Evolutionary conservation across 1,284 basidiomycete genomes (phyloP).

Genomic region (Rhodofomes roseus): DNA sequence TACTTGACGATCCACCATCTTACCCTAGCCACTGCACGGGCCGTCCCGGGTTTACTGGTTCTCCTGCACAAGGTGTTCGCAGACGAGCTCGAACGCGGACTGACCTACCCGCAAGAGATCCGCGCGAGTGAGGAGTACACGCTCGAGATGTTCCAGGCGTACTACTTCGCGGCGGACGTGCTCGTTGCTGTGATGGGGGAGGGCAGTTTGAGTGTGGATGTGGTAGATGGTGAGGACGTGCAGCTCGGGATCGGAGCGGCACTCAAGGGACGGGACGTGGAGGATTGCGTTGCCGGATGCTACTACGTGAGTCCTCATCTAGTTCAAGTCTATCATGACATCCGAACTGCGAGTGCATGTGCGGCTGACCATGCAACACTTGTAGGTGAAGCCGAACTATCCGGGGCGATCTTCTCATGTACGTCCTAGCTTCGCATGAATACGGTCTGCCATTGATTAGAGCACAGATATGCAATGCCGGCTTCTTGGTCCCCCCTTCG

Average conservation of each 20-base stretch:
- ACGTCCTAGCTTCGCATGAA: slow-evolving; percentile 29
- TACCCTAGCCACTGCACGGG: slow-evolving; percentile 42
- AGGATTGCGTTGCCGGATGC: slow-evolving; percentile 71
- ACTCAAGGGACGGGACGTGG: slow-evolving; percentile 52
- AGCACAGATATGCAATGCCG: slow-evolving; percentile 81
- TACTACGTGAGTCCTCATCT: slow-evolving; percentile 63
- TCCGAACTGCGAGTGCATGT: neutral
- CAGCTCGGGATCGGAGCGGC: slow-evolving; percentile 41
- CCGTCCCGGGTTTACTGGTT: slow-evolving; percentile 48
- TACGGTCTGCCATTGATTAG: neutral
- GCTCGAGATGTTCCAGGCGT: slow-evolving; percentile 57
- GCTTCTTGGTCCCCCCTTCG: slow-evolving; percentile 77
- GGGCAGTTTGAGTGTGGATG: slow-evolving; percentile 13
- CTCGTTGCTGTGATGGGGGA: slow-evolving; percentile 61
- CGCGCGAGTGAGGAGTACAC: slow-evolving; percentile 39
- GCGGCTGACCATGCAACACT: slow-evolving; percentile 3
- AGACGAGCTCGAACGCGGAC: slow-evolving; percentile 71
- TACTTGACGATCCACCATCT: slow-evolving; percentile 62
- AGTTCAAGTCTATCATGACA: too few species aligned
- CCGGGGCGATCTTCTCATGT: slow-evolving; percentile 92
- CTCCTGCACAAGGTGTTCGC: slow-evolving; percentile 67
- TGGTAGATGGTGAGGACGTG: slow-evolving; percentile 28
- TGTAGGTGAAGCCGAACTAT: slow-evolving; percentile 85
- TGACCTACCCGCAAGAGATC: slow-evolving; percentile 81
- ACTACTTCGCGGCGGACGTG: slow-evolving; percentile 76